Evolutionary conservation across 2,329 filamentous ascomycete genomes (phyloP).

Genomic region (Triangularia setosa): DNA sequence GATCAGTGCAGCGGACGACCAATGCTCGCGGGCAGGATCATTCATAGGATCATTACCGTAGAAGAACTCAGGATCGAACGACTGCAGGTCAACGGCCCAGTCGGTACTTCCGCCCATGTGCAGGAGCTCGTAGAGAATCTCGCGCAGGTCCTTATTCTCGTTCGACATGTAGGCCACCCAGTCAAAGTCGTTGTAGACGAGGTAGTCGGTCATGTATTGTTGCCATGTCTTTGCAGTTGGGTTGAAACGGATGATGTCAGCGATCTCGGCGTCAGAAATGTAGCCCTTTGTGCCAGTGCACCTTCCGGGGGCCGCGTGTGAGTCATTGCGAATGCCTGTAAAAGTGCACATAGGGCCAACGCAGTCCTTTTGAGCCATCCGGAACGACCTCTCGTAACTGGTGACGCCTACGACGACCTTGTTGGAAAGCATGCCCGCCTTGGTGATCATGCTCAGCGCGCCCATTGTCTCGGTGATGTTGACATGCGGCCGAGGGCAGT

Average conservation of each 20-base stretch:
- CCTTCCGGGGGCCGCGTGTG: constrained; percentile 6
- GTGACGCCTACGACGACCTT: not conserved
- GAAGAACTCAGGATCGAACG: not conserved
- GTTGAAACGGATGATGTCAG: constrained; percentile 14
- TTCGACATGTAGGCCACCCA: constrained; percentile 23
- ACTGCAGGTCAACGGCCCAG: constrained; percentile 29
- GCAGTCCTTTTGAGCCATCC: constrained; percentile 17
- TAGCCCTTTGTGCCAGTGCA: constrained; percentile 23
- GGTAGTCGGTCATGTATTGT: constrained; percentile 5
- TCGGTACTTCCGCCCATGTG: constrained; percentile 25
- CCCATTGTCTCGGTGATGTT: not conserved
- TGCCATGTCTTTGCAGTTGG: constrained; percentile 8
- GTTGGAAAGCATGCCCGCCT: not conserved
- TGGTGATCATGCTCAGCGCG: constrained; percentile 11
- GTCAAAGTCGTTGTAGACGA: constrained; percentile 20
- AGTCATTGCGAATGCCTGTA: constrained; percentile 6
- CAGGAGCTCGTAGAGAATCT: constrained; percentile 10
- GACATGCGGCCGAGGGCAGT: constrained; percentile 34
- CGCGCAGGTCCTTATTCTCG: constrained; percentile 14
- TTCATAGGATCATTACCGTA: not conserved
- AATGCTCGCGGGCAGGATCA: not conserved
- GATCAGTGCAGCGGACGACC: not conserved
- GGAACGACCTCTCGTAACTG: constrained; percentile 23
- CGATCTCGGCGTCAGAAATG: constrained; percentile 22
- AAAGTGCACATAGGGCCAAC: constrained; percentile 12